These are phyloP conservation scores for Alternaria arborescens DNA, from an alignment of 2,329 filamentous ascomycete species.

Conservation along the genomic window DNA sequence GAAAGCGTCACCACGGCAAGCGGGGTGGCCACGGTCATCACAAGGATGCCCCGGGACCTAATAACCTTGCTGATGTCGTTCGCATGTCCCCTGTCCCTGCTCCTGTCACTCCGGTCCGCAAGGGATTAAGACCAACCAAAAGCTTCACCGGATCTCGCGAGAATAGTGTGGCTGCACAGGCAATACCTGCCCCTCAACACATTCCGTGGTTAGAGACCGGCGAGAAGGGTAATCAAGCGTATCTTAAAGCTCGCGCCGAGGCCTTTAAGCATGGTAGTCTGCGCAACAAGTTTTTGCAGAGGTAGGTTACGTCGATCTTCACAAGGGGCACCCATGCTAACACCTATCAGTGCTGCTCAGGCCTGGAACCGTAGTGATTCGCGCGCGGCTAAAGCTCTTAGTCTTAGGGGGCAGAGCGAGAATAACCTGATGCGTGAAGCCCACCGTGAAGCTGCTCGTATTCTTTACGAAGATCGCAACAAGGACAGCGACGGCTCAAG, in stretches of 20 bases:
- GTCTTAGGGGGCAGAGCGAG: slow-evolving; percentile 92
- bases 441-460: slow-evolving; percentile 89
- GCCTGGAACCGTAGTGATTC: slow-evolving; percentile 99
- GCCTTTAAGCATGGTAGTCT: slow-evolving; percentile 97
- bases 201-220: slow-evolving; percentile 98
- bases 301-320: slow-evolving; percentile 59
- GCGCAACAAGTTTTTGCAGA: slow-evolving; percentile 96
- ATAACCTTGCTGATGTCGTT: slow-evolving; percentile 90
- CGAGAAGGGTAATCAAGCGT: slow-evolving; percentile 87
- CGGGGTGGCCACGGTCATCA: slow-evolving; percentile 76
- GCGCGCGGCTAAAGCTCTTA: slow-evolving; percentile 92
- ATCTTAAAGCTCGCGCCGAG: slow-evolving; percentile 92
- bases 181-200: slow-evolving; percentile 87
- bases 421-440: slow-evolving; percentile 98
- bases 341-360: slow-evolving; percentile 77
- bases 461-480: slow-evolving; percentile 94
- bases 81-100: slow-evolving; percentile 92
- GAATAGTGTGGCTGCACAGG: slow-evolving; percentile 80
- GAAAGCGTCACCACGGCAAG: slow-evolving; percentile 94
- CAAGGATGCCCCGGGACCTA: slow-evolving; percentile 65
- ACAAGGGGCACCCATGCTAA: slow-evolving; percentile 13
- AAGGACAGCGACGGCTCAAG: slow-evolving; percentile 66
- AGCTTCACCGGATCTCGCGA: slow-evolving; percentile 73
- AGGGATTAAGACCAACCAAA: slow-evolving; percentile 69
- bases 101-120: slow-evolving; percentile 65